Evolutionary conservation across 129 eudicot species (phyloP).

Genomic region (Logfia minima): DNA sequence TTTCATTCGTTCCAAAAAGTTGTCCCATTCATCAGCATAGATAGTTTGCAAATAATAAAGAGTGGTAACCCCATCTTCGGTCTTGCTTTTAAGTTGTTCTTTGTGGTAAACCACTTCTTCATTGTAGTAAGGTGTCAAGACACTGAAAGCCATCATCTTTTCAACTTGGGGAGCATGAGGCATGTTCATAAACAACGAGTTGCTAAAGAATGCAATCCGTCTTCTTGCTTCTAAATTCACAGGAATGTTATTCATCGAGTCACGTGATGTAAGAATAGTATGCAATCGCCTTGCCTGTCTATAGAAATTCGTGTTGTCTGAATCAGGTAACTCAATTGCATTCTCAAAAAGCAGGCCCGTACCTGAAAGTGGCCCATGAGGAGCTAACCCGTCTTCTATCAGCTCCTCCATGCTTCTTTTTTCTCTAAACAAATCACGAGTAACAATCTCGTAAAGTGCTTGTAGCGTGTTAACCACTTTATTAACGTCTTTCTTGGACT

Average conservation of each 20-base stretch:
- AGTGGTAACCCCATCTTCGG: conserved; percentile 92
- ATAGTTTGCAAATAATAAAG: conserved; percentile 85
- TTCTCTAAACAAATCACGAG: conserved; percentile 74
- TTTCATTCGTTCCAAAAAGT: conserved; percentile 82
- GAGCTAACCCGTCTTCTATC: conserved; percentile 82
- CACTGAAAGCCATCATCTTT: conserved; percentile 95
- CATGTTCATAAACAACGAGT: conserved; percentile 94
- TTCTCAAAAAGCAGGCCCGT: conserved; percentile 72
- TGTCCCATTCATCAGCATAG: conserved; percentile 83
- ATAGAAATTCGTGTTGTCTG: conserved; percentile 60
- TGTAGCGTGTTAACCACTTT: conserved; percentile 74
- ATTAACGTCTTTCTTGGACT: conserved; percentile 52
- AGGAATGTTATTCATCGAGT: conserved; percentile 84
- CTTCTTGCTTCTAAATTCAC: conserved; percentile 92
- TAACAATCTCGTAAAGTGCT: conserved; percentile 75
- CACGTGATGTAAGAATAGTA: conserved; percentile 79
- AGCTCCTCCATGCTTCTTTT: conserved; percentile 53
- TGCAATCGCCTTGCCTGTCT: conserved; percentile 78
- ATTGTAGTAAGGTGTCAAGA: conserved; percentile 88
- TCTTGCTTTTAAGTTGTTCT: conserved; percentile 83
- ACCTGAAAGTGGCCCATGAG: conserved; percentile 51
- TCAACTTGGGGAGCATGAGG: conserved; percentile 99
- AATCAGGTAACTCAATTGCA: conserved; percentile 63
- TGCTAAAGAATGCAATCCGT: conserved; percentile 87
- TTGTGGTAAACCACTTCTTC: conserved; percentile 85